These are phyloP conservation scores for Rhodosporidiobolus odoratus DNA, from an alignment of 768 basidiomycete genomes.

Conservation along the genomic window DNA sequence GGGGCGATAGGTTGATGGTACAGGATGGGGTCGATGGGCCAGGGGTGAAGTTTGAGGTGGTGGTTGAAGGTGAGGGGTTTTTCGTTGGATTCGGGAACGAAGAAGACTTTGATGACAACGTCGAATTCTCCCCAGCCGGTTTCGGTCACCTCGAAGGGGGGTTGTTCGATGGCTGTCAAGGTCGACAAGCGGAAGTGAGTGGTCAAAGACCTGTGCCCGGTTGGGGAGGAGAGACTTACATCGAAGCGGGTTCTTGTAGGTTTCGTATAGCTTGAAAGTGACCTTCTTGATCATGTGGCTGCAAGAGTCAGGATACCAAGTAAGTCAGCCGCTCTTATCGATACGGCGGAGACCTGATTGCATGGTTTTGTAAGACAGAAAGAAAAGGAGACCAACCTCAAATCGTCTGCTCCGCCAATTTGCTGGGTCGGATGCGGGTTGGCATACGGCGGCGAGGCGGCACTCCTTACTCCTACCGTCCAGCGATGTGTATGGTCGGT, in stretches of 20 bases:
- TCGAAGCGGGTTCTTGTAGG: conserved; percentile 81
- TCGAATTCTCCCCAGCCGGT: conserved; percentile 99
- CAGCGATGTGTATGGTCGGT: conserved; percentile 88
- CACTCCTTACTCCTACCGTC: conserved; percentile 91
- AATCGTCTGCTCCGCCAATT: conserved; percentile 41
- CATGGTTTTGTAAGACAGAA: neutral
- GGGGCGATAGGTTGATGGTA: conserved; percentile 15
- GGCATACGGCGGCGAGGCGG: conserved; percentile 59
- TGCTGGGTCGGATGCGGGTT: conserved; percentile 30
- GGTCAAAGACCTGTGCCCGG: too few species aligned
- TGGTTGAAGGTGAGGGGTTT: conserved; percentile 83
- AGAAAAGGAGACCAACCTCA: conserved; percentile 13
- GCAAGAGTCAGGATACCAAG: neutral
- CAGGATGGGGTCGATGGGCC: conserved; percentile 49
- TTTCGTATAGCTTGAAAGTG: conserved; percentile 95
- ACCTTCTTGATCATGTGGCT: conserved; percentile 91
- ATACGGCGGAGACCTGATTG: neutral
- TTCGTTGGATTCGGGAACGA: conserved; percentile 81
- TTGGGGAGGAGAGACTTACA: conserved; percentile 54
- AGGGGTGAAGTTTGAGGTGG: conserved; percentile 91
- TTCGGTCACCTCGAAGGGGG: conserved; percentile 91
- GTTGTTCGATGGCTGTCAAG: conserved; percentile 71
- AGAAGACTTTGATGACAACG: conserved; percentile 83
- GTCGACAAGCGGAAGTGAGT: too few species aligned
- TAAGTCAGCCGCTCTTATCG: neutral